Base-by-base conservation (phyloP, 208 protist genomes). In the Crithidia thermophila region DNA sequence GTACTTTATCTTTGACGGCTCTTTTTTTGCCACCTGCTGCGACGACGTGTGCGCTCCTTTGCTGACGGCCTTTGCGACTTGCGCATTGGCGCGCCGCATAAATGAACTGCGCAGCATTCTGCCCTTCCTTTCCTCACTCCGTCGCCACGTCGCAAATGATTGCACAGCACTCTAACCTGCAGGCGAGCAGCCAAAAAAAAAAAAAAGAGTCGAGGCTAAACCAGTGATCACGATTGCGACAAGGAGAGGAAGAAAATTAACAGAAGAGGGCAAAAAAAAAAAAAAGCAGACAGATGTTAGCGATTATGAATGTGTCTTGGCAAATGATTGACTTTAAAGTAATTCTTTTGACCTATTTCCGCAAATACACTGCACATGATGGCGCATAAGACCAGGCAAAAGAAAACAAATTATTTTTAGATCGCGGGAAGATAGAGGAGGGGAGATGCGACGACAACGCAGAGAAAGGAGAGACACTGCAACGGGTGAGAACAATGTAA, bases 71-170 rank as follows among this genome's bases (percentile, higher is more conserved):
- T 64, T 70, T 8, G 37, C 61, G n/a, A 67, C 42, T 33, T 50
- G 40, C 40, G 58, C 75, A 67, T 72, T 63, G 46, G 42, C 72
- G 58, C 60, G 67, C 42, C 74, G 68, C 28, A 76, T 55, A 25
- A 84, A 58, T 33, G 79, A 72, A 40, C 59, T 66, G 25, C 79
- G 79, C 46, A 84, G 60, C 79, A 84, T 84, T 23, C 46, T 69
- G n/a, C n/a, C n/a, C n/a, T n/a, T n/a, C n/a, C n/a, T n/a, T n/a
- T n/a, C n/a, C n/a, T n/a, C n/a, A n/a, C n/a, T n/a, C n/a, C n/a
- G n/a, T n/a, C n/a, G n/a, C n/a, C n/a, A n/a, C n/a, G n/a, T n/a
- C n/a, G n/a, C n/a, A n/a, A n/a, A n/a, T n/a, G n/a, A n/a, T 50
- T 10, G 14, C 30, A 31, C 16, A 11, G 25, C 27, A 30, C 27